Base-by-base conservation (phyloP, 768 basidiomycete genomes). In the Lenzites betulinus region DNA sequence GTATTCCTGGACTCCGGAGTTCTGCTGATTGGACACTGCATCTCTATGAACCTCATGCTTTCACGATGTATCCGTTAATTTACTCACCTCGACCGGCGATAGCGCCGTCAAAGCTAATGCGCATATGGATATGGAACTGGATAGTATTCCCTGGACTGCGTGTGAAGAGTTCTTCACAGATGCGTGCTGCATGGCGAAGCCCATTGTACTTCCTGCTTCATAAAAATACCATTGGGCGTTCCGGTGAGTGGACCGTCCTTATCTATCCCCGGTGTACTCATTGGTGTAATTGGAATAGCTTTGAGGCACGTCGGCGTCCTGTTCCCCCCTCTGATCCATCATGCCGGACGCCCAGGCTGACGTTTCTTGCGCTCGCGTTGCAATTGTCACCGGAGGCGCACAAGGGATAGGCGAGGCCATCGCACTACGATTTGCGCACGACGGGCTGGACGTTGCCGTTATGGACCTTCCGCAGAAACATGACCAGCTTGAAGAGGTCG, bases 341-440 rank as follows among this genome's bases (percentile, higher is more conserved):
- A 46, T 46, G 44, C 11, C 44, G 23, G 22, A 46, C 30, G n/a
- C n/a, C 33, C 26, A 28, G 47, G 15, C 11, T 26, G 15, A 28
- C 26, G 20, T 11, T 33, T 7, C 26, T 15, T n/a, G 6, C n/a
- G 11, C 50, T 18, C 62, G 63, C 20, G 62, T 70, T 28, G 72
- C 72, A 11, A 50, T 73, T 20, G 66, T 73, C 20, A 71, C 71
- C 6, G 72, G 72, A 6, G 66, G 71, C 0, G 66, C 69, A 1
- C 71, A 68, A 51, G 72, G 72, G 20, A 69, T 73, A 15, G 72
- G 72, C 15, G 59, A 62, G 28, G 67, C 60, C 11, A 68, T 72
- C 35, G 71, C 70, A 9, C 55, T 70, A 22, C 59, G 64, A 2
- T 65, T 73, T 22, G 72, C 72, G 8, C 59, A 69, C 0, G 71